Conservation (phyloP, 2,329 filamentous ascomycete species). For the Penicillium glabrum region DNA sequence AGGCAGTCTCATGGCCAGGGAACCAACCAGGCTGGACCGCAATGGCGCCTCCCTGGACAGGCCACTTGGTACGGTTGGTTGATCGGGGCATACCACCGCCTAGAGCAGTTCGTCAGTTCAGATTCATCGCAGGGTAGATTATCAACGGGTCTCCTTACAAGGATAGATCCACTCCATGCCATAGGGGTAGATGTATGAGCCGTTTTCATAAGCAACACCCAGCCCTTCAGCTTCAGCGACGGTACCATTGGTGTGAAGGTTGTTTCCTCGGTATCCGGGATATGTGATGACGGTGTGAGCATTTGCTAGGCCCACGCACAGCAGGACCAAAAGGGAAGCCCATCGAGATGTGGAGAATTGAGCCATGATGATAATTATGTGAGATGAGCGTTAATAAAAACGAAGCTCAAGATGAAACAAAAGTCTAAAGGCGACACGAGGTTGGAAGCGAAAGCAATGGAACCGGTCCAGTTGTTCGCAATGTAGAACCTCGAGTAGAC, state of each 20-base stretch:
- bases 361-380: constrained; percentile 26
- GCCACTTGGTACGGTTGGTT: constrained; percentile 88
- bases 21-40: constrained; percentile 96
- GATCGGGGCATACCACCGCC: constrained; percentile 80
- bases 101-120: constrained; percentile 38
- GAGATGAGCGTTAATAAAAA: background rate
- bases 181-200: constrained; percentile 64
- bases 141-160: constrained; percentile 59
- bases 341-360: constrained; percentile 29
- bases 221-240: constrained; percentile 47
- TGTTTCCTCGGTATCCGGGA: constrained; percentile 84
- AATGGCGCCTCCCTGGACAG: constrained; percentile 80
- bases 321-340: constrained; percentile 29
- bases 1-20: constrained; percentile 76
- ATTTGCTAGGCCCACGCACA: constrained; percentile 40
- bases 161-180: constrained; percentile 97
- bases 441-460: background rate
- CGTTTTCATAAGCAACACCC: constrained; percentile 47
- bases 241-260: constrained; percentile 72
- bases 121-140: background rate
- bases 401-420: background rate
- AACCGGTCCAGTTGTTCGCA: constrained; percentile 3
- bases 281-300: constrained; percentile 80
- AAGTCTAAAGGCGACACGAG: background rate
- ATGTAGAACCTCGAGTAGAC: background rate